Evolutionary conservation across 257 asterid species (phyloP), one percentile per base, ranked within the genome.

Genomic region (Buddleja alternifolia): DNA sequence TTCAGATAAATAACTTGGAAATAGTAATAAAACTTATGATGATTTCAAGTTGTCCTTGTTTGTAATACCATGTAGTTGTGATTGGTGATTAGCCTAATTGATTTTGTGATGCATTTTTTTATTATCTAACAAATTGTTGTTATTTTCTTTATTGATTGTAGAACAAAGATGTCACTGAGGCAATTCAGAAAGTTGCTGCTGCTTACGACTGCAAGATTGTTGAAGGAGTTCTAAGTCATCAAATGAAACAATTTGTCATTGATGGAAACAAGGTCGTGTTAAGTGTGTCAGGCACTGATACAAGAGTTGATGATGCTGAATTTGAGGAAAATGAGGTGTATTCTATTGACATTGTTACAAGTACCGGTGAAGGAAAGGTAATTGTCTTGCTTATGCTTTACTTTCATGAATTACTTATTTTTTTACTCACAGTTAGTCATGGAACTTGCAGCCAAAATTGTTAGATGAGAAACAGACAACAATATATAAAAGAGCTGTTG

Each of bases 361-460:
- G 95, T 86, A 88, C 97, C 7, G 98, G 98, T 34, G 98, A 93
- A 73, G 98, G 97, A 74, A 93, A 90, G 94, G 96, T 90, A 76
- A 55, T 75, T 16, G 3, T 14, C 59, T 7, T 24, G 29, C 16
- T 20, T 9, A 7, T 11, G 3, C 15, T 44, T 8, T 7, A 1
- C 29, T 11, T 24, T 6, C 8, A 3, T 25, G 10, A 12, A 48
- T 34, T 1, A 23, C 68, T 9, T 7, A 6, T 29, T 51, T 9
- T 19, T 51, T 3, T 4, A 0, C 59, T 20, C 0, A 4, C 23
- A 55, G 16, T 51, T n/a, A 39, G 10, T 41, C 6, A 11, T 25
- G 17, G 3, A 62, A 71, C 41, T 50, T 77, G 85, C 84, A 84
- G 90, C 92, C 97, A 25, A 91, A 83, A 70, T 66, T 88, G 76